Evolutionary conservation across 495 filamentous ascomycete genomes (phyloP), one percentile per base, ranked within the genome.

Genomic region (Penicillium cinerascens): DNA sequence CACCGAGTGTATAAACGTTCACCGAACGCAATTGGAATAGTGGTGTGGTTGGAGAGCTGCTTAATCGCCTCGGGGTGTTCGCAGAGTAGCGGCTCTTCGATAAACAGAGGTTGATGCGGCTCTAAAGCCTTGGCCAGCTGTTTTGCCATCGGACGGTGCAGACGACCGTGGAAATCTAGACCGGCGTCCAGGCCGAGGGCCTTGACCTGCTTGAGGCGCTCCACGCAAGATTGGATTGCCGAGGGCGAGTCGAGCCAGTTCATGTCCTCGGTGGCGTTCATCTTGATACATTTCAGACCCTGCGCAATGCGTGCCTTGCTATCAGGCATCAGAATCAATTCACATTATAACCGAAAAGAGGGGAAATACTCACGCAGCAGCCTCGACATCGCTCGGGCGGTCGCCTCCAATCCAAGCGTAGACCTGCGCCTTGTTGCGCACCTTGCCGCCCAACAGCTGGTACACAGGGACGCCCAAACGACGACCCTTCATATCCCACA

Each of bases 391-490:
- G 20, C 69, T 65, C 6, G 88, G 88, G n/a, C 87, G 75, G 59
- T 92, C 88, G 7, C 88, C 88, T 27, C 88, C 88, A 60, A 92
- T 90, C 88, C 88, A 92, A n/a, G 85, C 83, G 62, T 92, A 92
- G 4, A 92, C 88, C 54, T 81, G 81, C 23, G 90, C 66, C 64
- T 86, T 88, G 59, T 86, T 71, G 25, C 88, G 76, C 35, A 92
- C 85, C 58, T 88, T 87, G 16, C 88, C 88, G 13, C 88, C 88
- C 3, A 92, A 71, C 11, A 92, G 71, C 56, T 89, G 81, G 57
- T 87, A 83, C 22, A 92, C 77, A 1, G 88, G 88, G 2, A 91
- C 84, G 10, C 79, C 78, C 17, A 92, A 68, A 52, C 60, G 67
- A 2, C 73, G 67, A 3, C 75, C 74, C 59, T 92, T 91, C 39